Percentiles rank a stretch among this genome's conserved stretches.
phyloP scores from a whole-genome alignment of 2,329 filamentous ascomycete species.

The Beauveria medogensis region DNA sequence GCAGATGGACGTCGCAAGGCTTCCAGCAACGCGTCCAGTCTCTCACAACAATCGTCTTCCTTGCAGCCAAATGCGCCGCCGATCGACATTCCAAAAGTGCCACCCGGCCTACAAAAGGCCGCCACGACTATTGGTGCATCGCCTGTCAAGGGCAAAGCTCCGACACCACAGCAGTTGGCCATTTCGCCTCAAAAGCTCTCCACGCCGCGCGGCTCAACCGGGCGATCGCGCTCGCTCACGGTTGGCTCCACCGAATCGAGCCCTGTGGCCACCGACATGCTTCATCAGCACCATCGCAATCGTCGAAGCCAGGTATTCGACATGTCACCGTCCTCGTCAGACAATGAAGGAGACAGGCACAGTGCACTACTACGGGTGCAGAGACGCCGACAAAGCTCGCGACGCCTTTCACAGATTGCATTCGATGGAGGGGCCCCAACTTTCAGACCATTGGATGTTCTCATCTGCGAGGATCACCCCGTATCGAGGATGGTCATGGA shows the following conservation, averaged over 20 bases:
- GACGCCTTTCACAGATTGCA: constrained; percentile 84
- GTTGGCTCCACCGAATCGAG: constrained; percentile 92
- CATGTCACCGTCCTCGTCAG: constrained; percentile 93
- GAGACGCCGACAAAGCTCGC: constrained; percentile 87
- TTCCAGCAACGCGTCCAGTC: constrained; percentile 77
- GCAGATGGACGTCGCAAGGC: constrained; percentile 73
- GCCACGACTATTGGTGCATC: constrained; percentile 46
- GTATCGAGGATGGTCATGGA: constrained; percentile 99
- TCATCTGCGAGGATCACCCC: constrained; percentile 96
- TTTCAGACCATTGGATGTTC: constrained; percentile 84
- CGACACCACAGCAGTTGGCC: constrained; percentile 41
- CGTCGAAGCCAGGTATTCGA: constrained; percentile 91
- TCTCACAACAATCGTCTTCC: constrained; percentile 68
- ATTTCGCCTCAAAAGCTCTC: constrained; percentile 57
- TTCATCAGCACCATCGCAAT: constrained; percentile 72
- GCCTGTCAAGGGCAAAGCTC: constrained; percentile 49
- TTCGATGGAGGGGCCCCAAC: constrained; percentile 67
- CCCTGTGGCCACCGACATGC: constrained; percentile 57
- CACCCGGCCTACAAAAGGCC: constrained; percentile 52
- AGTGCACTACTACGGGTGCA: constrained; percentile 89
- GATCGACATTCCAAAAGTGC: constrained; percentile 62
- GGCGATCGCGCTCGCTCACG: constrained; percentile 78
- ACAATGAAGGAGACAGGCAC: constrained; percentile 90
- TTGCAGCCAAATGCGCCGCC: constrained; percentile 63
- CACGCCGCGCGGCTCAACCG: constrained; percentile 54